Base-by-base conservation (phyloP, 2,329 filamentous ascomycete species). In the Nothopassalora personata region DNA sequence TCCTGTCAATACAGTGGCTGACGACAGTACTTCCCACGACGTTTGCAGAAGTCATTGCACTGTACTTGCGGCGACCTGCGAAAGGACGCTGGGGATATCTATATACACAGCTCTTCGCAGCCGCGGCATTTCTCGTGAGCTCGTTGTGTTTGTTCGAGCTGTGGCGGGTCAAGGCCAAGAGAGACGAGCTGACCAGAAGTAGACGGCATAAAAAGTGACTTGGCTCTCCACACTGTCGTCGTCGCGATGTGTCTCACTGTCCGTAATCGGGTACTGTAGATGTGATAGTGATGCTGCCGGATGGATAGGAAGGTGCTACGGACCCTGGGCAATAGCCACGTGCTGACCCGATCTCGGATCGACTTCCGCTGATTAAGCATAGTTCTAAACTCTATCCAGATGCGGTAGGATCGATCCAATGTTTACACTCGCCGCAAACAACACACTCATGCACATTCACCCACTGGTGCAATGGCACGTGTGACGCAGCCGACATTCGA, bases 401-500 rank as follows among this genome's bases (percentile, higher is more conserved):
- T 50, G 47, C 47, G 47, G 47, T 13, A 50, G 47, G 47, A 31
- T 23, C 23, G 23, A 23, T 23, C 23, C 23, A 23, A 23, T 51
- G 49, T 34, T 51, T 33, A 9, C 9, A 10, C 46, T 49, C 13
- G 10, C 27, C 19, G 9, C 46, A 49, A 49, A 30, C 49, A 34
- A 51, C 3, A 28, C 5, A 10, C 18, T 34, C 8, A 28, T 28
- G n/a, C n/a, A 49, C 53, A 55, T 23, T 28, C 15, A 39, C 15
- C n/a, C 23, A 15, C 11, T 13, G 33, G 39, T 58, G 64, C 66
- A 39, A 71, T 73, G 66, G 65, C 71, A 61, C 67, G 73, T 58
- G 56, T 54, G 19, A 68, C 72, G 30, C 76, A 77, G 63, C 77
- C 78, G 10, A 76, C 72, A 33, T 81, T 77, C 68, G 77, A 81